These are phyloP conservation scores for Mycena vitilis DNA, from an alignment of 768 basidiomycete species.

Conservation along the genomic window DNA sequence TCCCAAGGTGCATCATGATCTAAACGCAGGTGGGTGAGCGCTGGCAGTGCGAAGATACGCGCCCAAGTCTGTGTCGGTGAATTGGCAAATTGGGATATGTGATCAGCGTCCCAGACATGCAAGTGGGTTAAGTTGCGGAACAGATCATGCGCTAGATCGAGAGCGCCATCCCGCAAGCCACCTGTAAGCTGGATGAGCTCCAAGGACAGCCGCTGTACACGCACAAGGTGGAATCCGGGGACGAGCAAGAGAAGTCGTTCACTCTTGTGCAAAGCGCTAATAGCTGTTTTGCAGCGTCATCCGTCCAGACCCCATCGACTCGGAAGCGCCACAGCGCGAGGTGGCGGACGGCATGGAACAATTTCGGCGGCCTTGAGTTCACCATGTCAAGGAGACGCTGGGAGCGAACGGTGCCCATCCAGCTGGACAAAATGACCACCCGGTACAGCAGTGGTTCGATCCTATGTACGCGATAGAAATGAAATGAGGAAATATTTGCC, in stretches of 20 bases:
- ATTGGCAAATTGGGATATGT: too few relatives aligned
- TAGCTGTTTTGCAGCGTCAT: background rate
- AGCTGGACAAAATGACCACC: background rate
- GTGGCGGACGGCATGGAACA: background rate
- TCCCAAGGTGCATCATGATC: background rate
- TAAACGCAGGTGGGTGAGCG: background rate
- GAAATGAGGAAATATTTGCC: too few relatives aligned
- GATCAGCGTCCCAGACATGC: background rate
- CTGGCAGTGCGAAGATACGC: background rate
- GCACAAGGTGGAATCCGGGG: background rate
- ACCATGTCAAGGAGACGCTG: too few relatives aligned
- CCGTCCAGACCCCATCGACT: background rate
- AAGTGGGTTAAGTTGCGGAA: background rate
- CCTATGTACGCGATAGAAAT: background rate
- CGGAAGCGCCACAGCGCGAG: background rate
- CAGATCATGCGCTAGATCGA: background rate
- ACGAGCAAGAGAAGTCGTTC: background rate
- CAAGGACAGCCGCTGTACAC: background rate
- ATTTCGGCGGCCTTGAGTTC: background rate
- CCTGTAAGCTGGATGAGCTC: background rate
- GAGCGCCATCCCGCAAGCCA: too few relatives aligned
- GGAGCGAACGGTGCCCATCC: background rate
- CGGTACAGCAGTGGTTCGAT: background rate
- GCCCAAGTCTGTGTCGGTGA: background rate
- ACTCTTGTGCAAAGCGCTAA: background rate